These are phyloP conservation scores for Phytophthora europaea DNA, from an alignment of 352 stramenopile genomes.

Conservation along the genomic window DNA sequence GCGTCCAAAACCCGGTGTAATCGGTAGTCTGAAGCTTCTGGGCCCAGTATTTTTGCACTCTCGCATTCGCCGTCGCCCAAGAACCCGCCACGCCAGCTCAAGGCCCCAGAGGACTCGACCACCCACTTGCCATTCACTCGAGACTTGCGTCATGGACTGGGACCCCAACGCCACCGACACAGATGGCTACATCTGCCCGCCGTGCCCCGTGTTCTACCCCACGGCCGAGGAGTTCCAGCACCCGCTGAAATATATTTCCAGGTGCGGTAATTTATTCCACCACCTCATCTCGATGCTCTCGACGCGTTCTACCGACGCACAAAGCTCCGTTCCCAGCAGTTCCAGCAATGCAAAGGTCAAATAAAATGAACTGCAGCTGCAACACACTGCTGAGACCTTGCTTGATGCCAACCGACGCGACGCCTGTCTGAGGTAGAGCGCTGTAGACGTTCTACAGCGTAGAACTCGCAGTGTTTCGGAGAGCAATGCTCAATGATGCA, in stretches of 20 bases:
- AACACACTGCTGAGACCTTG: constrained; percentile 19
- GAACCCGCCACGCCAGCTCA: constrained; percentile 8
- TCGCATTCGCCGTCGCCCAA: constrained; percentile 30
- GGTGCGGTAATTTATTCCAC: constrained; percentile 71
- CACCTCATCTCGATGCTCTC: constrained; percentile 9
- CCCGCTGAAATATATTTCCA: constrained; percentile 94
- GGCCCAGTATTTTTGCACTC: constrained; percentile 40
- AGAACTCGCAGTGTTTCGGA: neutral
- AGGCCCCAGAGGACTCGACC: neutral
- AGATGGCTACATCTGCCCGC: constrained; percentile 86
- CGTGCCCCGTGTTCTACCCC: constrained; percentile 89
- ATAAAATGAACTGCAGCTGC: neutral
- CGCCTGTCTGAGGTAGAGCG: constrained; percentile 5
- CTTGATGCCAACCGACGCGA: constrained; percentile 22
- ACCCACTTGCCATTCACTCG: neutral
- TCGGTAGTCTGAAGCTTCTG: neutral
- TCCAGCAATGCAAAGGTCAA: neutral
- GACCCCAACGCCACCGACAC: constrained; percentile 57
- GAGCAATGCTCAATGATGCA: neutral
- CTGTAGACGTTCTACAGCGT: neutral
- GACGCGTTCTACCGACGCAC: neutral
- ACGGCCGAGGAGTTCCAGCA: constrained; percentile 91
- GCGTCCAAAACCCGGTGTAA: constrained; percentile 4
- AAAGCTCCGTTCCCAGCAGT: constrained; percentile 7
- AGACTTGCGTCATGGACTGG: constrained; percentile 67